Base-by-base conservation (phyloP, 1,284 basidiomycete species). In the Cystobasidium sp. region DNA sequence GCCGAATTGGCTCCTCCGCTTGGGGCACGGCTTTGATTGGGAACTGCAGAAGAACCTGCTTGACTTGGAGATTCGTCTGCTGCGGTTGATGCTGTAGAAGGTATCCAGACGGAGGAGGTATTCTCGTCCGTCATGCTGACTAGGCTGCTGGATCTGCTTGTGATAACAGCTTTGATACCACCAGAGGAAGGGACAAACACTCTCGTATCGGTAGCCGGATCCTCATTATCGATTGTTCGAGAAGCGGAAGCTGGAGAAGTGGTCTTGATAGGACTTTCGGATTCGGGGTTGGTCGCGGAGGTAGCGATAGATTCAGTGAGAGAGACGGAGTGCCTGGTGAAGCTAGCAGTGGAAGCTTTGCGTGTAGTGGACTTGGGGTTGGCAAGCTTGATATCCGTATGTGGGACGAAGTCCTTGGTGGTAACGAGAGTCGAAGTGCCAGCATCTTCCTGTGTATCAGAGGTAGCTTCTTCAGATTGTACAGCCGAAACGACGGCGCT, bases 401-500 rank as follows among this genome's bases (percentile, higher is more conserved):
- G 56, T 7, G 18, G 37, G 6, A 31, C 43, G 56, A 43, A 59
- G 16, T 12, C 16, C 56, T 59, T 22, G 9, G 12, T 39, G 22
- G 39, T 46, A 41, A 31, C 46, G 37, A 44, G 24, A 47, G 7
- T 24, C 8, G 18, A 22, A 8, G 37, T 61, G 10, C 12, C n/a
- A 8, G 6, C 46, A n/a, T 5, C 22, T 51, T 51, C 47, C 6
- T 14, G 47, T 51, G 47, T 16, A 14, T 14, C 14, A 16, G 20
- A 20, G 14, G 47, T 14, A 6, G 46, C 31, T 22, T 14, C 22
- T 49, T 63, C 44, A 46, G 24, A 10, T 41, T 31, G 49, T 24
- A 53, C 49, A 39, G 47, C 64, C 12, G 64, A 52, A n/a, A 66
- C 49, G 18, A 66, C 39, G n/a, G 64, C 64, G 44, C 51, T 66